A percentile compares a stretch with the other conserved stretches of the same genome.
Evolutionary conservation across 148 eudicot genomes (phyloP).

Genomic region (Spergularia bocconei): DNA sequence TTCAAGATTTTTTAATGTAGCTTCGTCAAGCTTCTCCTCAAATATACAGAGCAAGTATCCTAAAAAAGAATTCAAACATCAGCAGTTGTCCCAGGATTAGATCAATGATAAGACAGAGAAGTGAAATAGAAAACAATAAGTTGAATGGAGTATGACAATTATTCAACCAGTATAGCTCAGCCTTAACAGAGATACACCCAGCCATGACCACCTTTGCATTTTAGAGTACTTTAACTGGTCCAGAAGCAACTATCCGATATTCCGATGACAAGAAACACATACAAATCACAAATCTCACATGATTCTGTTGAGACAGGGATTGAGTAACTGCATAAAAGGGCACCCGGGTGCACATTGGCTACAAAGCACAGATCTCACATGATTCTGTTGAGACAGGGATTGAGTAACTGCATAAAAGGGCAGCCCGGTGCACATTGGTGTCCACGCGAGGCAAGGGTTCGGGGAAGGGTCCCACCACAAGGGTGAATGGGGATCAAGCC

Average conservation of each 20-base stretch:
- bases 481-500: too few relatives aligned
- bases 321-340: neutral
- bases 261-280: neutral
- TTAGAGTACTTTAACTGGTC: neutral
- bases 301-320: neutral
- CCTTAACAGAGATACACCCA: neutral
- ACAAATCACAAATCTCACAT: neutral
- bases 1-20: conserved; percentile 56
- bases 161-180: conserved; percentile 7
- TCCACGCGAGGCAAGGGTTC: too few relatives aligned
- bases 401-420: neutral
- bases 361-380: neutral
- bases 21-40: conserved; percentile 69
- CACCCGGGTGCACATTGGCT: too few relatives aligned
- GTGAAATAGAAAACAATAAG: neutral
- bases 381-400: neutral
- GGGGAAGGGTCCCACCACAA: too few relatives aligned
- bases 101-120: neutral
- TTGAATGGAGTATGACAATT: neutral
- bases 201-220: neutral
- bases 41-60: conserved; percentile 88
- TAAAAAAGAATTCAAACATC: conserved; percentile 25
- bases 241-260: neutral
- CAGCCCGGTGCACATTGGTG: too few relatives aligned
- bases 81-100: neutral